Conservation (phyloP, 495 filamentous ascomycete species). For the Penicillium arizonense region DNA sequence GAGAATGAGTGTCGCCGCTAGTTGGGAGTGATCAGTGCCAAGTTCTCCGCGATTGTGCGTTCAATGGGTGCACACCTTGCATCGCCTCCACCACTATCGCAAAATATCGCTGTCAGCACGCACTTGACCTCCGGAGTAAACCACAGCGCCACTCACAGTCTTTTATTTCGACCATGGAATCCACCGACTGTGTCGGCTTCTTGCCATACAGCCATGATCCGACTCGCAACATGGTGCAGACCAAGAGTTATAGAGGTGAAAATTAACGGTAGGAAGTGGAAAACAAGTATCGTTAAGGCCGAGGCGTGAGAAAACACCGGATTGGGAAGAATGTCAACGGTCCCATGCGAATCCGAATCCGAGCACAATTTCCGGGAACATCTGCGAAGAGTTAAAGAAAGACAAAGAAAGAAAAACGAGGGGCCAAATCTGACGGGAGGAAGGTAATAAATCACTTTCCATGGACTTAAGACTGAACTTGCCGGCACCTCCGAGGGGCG, state of each 20-base stretch:
- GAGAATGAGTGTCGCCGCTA: constrained; percentile 69
- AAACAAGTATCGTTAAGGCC: constrained; percentile 1
- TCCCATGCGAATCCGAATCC: constrained; percentile 22
- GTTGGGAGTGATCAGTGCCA: background rate
- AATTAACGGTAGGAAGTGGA: background rate
- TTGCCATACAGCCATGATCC: constrained; percentile 59
- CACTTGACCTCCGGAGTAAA: background rate
- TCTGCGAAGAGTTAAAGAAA: constrained; percentile 8
- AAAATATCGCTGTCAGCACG: constrained; percentile 17
- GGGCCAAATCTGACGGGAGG: constrained; percentile 1
- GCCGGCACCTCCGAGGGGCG: constrained; percentile 14
- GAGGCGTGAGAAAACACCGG: constrained; percentile 16
- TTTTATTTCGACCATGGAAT: constrained; percentile 56
- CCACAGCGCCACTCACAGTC: constrained; percentile 48
- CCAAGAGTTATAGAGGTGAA: background rate
- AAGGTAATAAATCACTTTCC: constrained; percentile 15
- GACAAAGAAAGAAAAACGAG: background rate
- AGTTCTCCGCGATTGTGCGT: background rate
- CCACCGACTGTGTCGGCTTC: constrained; percentile 56
- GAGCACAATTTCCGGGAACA: constrained; percentile 24
- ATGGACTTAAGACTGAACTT: constrained; percentile 6
- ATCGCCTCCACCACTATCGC: constrained; percentile 62
- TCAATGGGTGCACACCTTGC: constrained; percentile 43
- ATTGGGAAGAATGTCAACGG: constrained; percentile 33
- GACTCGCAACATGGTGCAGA: constrained; percentile 39